Evolutionary conservation across 148 eudicot genomes (phyloP).

Genomic region (Gaultheria prostrata): DNA sequence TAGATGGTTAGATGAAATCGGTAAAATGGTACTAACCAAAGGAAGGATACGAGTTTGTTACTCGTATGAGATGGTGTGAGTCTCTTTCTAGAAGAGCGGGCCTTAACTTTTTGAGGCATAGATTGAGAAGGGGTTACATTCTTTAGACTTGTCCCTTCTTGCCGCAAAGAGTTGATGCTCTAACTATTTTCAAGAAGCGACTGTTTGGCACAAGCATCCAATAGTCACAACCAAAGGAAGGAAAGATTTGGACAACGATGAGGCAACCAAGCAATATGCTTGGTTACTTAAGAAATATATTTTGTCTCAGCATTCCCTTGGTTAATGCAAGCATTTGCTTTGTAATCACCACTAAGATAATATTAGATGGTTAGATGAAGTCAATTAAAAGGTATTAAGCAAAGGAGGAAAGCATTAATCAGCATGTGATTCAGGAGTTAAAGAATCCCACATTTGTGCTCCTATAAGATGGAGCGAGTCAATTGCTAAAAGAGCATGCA

Average conservation of each 20-base stretch:
- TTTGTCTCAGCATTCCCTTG: too few relatives aligned
- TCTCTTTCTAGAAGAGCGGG: constrained; percentile 16
- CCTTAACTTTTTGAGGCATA: neutral
- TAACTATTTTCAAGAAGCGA: neutral
- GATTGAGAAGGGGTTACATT: neutral
- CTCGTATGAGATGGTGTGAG: constrained; percentile 26
- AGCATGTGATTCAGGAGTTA: too few relatives aligned
- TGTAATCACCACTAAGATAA: too few relatives aligned
- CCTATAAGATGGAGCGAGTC: too few relatives aligned
- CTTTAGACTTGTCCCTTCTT: neutral
- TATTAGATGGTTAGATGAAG: too few relatives aligned
- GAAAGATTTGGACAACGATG: neutral
- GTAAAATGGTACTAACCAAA: constrained; percentile 15
- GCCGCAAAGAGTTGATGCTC: neutral
- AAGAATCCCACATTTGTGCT: too few relatives aligned
- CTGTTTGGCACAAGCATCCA: neutral
- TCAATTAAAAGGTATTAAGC: too few relatives aligned
- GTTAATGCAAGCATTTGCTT: too few relatives aligned
- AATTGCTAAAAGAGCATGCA: too few relatives aligned
- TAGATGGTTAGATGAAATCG: neutral
- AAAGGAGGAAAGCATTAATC: too few relatives aligned
- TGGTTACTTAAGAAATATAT: neutral
- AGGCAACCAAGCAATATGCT: neutral
- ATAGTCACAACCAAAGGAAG: neutral
- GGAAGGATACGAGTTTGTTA: constrained; percentile 25